Evolutionary conservation across 768 basidiomycete genomes (phyloP).

Genomic region (Pleurotus platypus): DNA sequence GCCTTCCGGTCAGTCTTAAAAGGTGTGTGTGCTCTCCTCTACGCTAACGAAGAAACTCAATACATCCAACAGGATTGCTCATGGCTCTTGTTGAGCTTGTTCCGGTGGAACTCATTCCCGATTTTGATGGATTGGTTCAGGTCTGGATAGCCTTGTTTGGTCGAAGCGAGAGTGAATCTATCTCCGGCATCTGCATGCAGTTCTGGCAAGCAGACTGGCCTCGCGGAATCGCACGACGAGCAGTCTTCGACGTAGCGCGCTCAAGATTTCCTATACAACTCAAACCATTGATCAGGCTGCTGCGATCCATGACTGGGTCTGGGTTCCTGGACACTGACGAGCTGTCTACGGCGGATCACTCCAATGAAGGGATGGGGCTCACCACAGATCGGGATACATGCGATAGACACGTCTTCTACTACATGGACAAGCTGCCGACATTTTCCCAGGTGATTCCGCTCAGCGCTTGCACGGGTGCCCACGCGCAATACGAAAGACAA

Average conservation of each 20-base stretch:
- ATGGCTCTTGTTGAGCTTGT: conserved; percentile 72
- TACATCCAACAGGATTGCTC: conserved; percentile 56
- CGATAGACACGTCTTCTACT: conserved; percentile 69
- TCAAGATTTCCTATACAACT: conserved; percentile 83
- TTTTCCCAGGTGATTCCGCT: conserved; percentile 73
- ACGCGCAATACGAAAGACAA: conserved; percentile 70
- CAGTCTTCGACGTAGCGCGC: conserved; percentile 78
- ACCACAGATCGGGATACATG: conserved; percentile 55
- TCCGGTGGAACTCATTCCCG: conserved; percentile 72
- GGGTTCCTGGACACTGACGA: conserved; percentile 78
- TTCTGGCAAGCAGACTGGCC: conserved; percentile 83
- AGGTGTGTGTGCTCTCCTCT: conserved; percentile 41
- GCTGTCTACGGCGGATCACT: conserved; percentile 49
- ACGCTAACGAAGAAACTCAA: background rate
- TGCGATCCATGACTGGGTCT: conserved; percentile 73
- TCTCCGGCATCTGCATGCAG: conserved; percentile 69
- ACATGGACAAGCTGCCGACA: conserved; percentile 66
- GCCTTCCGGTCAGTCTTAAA: conserved; percentile 82
- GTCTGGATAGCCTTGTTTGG: conserved; percentile 82
- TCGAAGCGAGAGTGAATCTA: conserved; percentile 62
- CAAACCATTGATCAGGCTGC: conserved; percentile 62
- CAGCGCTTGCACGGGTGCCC: conserved; percentile 57
- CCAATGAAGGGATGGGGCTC: conserved; percentile 32
- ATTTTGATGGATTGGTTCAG: conserved; percentile 67
- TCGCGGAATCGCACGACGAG: conserved; percentile 62